A percentile compares a stretch with the other conserved stretches of the same genome.
These are phyloP conservation scores for Pleurostoma richardsiae DNA, from an alignment of 2,329 filamentous ascomycete species.

Conservation along the genomic window DNA sequence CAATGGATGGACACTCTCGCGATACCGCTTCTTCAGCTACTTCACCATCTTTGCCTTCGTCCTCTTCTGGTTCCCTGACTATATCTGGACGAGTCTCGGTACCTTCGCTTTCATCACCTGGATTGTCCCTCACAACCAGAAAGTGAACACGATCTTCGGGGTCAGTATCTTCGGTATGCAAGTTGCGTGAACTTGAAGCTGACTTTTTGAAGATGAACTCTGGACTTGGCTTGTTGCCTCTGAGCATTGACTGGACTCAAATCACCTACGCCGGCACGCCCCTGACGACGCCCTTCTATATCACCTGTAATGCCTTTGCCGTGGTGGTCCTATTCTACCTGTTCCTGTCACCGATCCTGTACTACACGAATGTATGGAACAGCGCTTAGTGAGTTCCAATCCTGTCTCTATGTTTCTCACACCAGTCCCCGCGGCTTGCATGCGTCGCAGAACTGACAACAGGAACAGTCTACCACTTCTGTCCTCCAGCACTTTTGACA, in stretches of 20 bases:
- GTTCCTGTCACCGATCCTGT: slow-evolving; percentile 22
- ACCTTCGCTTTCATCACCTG: slow-evolving; percentile 16
- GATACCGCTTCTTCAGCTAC: slow-evolving; percentile 26
- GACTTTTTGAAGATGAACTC: slow-evolving; percentile 5
- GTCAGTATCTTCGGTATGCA: not conserved
- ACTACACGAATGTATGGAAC: slow-evolving; percentile 24
- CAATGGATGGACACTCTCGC: slow-evolving; percentile 26
- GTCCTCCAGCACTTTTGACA: slow-evolving; percentile 22
- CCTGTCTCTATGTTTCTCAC: not conserved
- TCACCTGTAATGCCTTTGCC: slow-evolving; percentile 20
- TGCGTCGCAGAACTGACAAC: not conserved
- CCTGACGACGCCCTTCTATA: slow-evolving; percentile 22
- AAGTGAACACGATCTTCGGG: slow-evolving; percentile 13
- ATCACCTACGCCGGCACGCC: slow-evolving; percentile 22
- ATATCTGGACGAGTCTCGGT: slow-evolving; percentile 14
- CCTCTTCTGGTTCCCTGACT: slow-evolving; percentile 16
- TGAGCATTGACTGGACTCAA: slow-evolving; percentile 26
- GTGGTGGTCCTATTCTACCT: slow-evolving; percentile 22
- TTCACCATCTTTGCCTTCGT: slow-evolving; percentile 20
- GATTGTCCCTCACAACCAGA: slow-evolving; percentile 13
- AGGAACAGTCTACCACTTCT: slow-evolving; percentile 17
- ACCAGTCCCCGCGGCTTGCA: too few species aligned
- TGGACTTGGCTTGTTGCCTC: slow-evolving; percentile 17
- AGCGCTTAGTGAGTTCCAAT: slow-evolving; percentile 15
- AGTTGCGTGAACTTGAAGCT: not conserved